Evolutionary conservation across 192 early-diverging fungal genomes (phyloP).

Genomic region (Coemansia interrupta): DNA sequence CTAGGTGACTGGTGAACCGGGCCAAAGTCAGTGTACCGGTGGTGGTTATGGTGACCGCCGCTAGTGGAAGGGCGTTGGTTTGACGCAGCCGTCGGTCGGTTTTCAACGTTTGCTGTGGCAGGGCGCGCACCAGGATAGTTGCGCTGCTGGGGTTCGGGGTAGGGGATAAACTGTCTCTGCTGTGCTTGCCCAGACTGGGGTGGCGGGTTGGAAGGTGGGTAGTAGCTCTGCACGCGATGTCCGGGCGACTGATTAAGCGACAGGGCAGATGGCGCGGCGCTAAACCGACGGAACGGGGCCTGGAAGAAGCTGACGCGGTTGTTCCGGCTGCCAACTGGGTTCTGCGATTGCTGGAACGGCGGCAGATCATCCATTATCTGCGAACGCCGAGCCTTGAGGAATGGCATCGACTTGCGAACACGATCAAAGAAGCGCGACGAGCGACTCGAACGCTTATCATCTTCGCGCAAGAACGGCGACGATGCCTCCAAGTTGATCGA

Average conservation of each 20-base stretch:
- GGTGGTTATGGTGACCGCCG: conserved; percentile 25
- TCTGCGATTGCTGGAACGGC: conserved; percentile 35
- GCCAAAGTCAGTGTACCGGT: conserved; percentile 46
- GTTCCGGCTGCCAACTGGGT: conserved; percentile 28
- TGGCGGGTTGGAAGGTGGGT: conserved; percentile 20
- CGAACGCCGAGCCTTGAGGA: conserved; percentile 45
- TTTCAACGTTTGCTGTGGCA: conserved; percentile 23
- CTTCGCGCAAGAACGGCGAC: conserved; percentile 43
- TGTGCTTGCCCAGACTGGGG: conserved; percentile 16
- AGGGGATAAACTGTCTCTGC: not conserved
- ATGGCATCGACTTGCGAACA: conserved; percentile 52
- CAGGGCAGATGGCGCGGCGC: conserved; percentile 38
- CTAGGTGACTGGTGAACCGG: conserved; percentile 16
- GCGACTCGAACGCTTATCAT: conserved; percentile 40
- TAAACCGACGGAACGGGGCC: conserved; percentile 42
- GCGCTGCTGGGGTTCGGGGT: conserved; percentile 10
- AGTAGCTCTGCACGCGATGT: conserved; percentile 37
- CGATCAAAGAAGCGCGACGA: conserved; percentile 45
- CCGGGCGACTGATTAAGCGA: conserved; percentile 31
- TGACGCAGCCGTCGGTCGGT: conserved; percentile 12
- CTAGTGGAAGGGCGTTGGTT: conserved; percentile 44
- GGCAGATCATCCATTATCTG: conserved; percentile 41
- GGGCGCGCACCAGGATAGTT: conserved; percentile 20
- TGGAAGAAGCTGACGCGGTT: conserved; percentile 44
- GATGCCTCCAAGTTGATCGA: conserved; percentile 48